phyloP scores from a whole-genome alignment of 2,329 filamentous ascomycete species.

The Cephalotrichum gorgonifer region DNA sequence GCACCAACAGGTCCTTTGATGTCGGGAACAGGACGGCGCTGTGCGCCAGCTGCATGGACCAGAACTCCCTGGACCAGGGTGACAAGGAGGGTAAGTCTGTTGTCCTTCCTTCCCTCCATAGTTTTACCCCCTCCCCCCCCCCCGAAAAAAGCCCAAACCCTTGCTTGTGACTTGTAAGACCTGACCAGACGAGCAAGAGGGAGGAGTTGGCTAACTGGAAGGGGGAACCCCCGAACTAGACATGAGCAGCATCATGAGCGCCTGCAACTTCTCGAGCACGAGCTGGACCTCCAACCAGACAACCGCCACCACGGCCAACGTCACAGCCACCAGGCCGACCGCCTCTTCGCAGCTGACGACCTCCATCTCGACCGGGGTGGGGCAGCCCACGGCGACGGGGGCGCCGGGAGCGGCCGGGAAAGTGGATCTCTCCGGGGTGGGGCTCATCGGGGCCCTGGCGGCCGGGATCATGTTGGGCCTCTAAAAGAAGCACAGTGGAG shows the following conservation, averaged over 20 bases:
- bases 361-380: slow-evolving; percentile 16
- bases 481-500: neutral
- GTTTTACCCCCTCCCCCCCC: neutral
- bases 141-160: too few species aligned
- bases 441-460: neutral
- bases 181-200: too few species aligned
- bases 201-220: too few species aligned
- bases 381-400: neutral
- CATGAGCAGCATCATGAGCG: slow-evolving; percentile 21
- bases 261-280: slow-evolving; percentile 22
- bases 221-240: slow-evolving; percentile 14
- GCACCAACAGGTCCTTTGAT: slow-evolving; percentile 29
- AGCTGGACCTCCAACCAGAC: slow-evolving; percentile 15
- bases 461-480: neutral
- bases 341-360: slow-evolving; percentile 22
- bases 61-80: slow-evolving; percentile 14
- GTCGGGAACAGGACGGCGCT: slow-evolving; percentile 22
- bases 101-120: neutral
- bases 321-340: slow-evolving; percentile 20
- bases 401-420: neutral
- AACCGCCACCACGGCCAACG: slow-evolving; percentile 15
- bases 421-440: neutral
- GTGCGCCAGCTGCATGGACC: slow-evolving; percentile 25
- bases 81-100: slow-evolving; percentile 6
- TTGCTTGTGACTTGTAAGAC: too few species aligned